A percentile compares a stretch with the other conserved stretches of the same genome.
Conservation (phyloP, 257 asterid genomes). For the Salvia hispanica region DNA sequence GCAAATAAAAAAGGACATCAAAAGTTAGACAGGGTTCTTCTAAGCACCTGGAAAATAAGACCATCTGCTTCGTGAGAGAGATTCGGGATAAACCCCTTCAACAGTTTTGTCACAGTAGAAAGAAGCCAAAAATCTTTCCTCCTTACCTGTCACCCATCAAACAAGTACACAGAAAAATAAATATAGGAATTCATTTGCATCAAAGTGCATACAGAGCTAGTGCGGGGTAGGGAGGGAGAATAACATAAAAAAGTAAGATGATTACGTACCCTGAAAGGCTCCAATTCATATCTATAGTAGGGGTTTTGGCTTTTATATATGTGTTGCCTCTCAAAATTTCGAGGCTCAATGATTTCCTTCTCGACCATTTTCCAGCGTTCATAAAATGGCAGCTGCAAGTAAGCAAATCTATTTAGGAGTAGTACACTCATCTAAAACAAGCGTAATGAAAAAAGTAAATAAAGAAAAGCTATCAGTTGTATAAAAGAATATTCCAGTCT, state of each 20-base stretch:
- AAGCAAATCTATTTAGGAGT: slow-evolving; percentile 23
- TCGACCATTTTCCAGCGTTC: slow-evolving; percentile 98
- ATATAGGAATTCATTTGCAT: too few relatives aligned
- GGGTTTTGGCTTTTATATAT: slow-evolving; percentile 66
- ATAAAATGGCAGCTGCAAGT: slow-evolving; percentile 78
- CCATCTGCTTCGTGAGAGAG: slow-evolving; percentile 99
- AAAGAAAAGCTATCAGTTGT: neutral
- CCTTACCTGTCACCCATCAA: slow-evolving; percentile 61
- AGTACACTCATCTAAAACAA: too few relatives aligned
- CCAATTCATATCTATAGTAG: slow-evolving; percentile 83
- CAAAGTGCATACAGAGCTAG: neutral
- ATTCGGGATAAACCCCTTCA: slow-evolving; percentile 85
- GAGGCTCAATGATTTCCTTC: slow-evolving; percentile 91
- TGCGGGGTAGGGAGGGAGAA: neutral
- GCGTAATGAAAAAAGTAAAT: neutral
- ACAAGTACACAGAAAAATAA: neutral
- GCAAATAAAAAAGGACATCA: neutral
- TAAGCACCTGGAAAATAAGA: slow-evolving; percentile 88
- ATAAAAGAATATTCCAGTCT: neutral
- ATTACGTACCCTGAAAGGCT: slow-evolving; percentile 85
- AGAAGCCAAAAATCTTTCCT: slow-evolving; percentile 97
- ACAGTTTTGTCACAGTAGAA: slow-evolving; percentile 81
- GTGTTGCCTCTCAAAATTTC: slow-evolving; percentile 68
- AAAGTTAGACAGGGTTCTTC: slow-evolving; percentile 14
- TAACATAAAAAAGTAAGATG: slow-evolving; percentile 28